Base-by-base conservation (phyloP, 805 yeast genomes). In the Diddensiella transvaalensis region DNA sequence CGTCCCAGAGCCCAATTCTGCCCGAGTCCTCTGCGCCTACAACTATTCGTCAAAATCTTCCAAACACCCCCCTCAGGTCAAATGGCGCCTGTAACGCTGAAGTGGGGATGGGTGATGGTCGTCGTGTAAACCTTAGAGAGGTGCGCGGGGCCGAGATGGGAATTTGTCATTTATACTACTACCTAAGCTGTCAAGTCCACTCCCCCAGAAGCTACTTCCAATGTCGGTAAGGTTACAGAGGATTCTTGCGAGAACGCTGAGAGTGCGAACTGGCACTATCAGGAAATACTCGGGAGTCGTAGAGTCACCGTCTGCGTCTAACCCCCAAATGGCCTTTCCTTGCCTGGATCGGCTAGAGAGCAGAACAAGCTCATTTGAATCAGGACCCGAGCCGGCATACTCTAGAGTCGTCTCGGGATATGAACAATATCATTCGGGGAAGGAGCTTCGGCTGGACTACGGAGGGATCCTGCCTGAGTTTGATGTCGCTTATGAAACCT, bases 401-500 rank as follows among this genome's bases (percentile, higher is more conserved):
- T 74, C 89, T 1, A 74, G 75, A 51, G 83, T 85, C 3, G 68
- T 75, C 21, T 72, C 80, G 2, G 95, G 95, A 1, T 88, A 81
- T 59, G 73, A 85, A 49, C 59, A 75, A 1, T 88, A 66, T 64
- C 68, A 71, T 43, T 75, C 82, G 6, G 48, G 68, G 2, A 67
- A 77, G 21, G 90, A 91, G 0, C 67, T 88, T 1, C 78, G 78
- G 50, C 74, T 88, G 13, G 97, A 90, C 61, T 80, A 83, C 63
- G 97, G 97, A 11, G 93, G 90, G 0, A 73, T 69, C 53, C 69
- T 90, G 30, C 87, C 87, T 1, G 79, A 77, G 52, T 87, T 77
- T 58, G 80, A 85, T 56, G 73, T 90, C n/a, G 97, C 96, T 0
- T 90, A 86, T 68, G 97, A 90, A 65, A 79, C 90, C 2, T 90